phyloP scores from a whole-genome alignment of 768 basidiomycete genomes.

The Boletus speciosus region DNA sequence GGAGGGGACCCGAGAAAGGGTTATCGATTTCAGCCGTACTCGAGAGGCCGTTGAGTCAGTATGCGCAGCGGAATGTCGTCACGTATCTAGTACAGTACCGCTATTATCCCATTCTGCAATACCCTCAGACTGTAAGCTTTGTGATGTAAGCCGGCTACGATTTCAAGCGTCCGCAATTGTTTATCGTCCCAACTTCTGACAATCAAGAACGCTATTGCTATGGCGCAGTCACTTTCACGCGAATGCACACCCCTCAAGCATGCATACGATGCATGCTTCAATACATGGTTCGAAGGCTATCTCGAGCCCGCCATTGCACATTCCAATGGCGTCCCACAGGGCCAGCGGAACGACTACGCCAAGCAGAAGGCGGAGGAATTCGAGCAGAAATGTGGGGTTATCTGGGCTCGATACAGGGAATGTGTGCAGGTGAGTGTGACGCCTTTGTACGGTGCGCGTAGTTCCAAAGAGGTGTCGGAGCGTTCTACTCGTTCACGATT shows the following conservation, averaged over 20 bases:
- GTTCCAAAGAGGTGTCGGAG: background rate
- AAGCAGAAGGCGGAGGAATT: slow-evolving; percentile 85
- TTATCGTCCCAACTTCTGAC: background rate
- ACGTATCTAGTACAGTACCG: slow-evolving; percentile 13
- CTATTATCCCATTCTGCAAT: slow-evolving; percentile 5
- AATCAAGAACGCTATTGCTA: slow-evolving; percentile 21
- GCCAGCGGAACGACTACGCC: slow-evolving; percentile 57
- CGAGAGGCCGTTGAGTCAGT: slow-evolving; percentile 20
- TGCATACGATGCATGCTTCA: slow-evolving; percentile 92
- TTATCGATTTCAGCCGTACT: slow-evolving; percentile 28
- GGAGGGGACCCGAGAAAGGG: slow-evolving; percentile 17
- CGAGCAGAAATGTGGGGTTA: slow-evolving; percentile 75
- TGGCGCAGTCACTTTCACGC: slow-evolving; percentile 78
- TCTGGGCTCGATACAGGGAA: slow-evolving; percentile 76
- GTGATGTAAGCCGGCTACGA: slow-evolving; percentile 19
- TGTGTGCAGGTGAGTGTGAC: slow-evolving; percentile 72
- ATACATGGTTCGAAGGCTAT: slow-evolving; percentile 97
- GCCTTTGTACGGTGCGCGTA: background rate
- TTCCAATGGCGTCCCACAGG: slow-evolving; percentile 36
- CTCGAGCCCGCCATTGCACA: slow-evolving; percentile 70
- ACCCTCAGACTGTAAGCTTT: background rate
- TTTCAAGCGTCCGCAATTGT: too few species aligned
- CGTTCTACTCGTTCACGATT: background rate
- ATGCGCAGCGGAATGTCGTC: background rate
- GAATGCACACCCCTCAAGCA: slow-evolving; percentile 90